Percentiles rank a stretch among this genome's conserved stretches.
Evolutionary conservation across 306 rosid genomes (phyloP).

Genomic region (Prinsepia uniflora): DNA sequence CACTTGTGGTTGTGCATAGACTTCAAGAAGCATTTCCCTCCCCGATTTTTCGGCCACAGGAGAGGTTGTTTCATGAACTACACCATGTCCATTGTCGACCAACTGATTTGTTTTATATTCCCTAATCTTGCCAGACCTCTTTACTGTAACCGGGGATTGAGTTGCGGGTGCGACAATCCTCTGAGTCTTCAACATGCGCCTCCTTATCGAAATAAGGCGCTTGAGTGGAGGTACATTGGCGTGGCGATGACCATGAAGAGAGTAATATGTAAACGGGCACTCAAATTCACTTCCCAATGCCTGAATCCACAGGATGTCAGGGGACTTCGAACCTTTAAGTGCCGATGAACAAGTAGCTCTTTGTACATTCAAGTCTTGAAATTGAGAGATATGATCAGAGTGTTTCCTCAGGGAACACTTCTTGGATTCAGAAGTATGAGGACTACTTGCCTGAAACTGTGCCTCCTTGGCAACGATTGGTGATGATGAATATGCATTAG

Average conservation of each 20-base stretch:
- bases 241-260: conserved; percentile 79
- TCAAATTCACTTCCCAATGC: conserved; percentile 45
- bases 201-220: conserved; percentile 66
- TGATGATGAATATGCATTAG: conserved; percentile 3
- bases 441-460: conserved; percentile 25
- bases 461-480: conserved; percentile 12
- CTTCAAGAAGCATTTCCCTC: conserved; percentile 15
- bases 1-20: conserved; percentile 9
- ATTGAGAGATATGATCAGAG: conserved; percentile 20
- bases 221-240: conserved; percentile 51
- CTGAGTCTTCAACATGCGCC: conserved; percentile 49
- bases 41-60: conserved; percentile 20
- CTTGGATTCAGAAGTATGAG: conserved; percentile 40
- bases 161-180: conserved; percentile 37
- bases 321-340: conserved; percentile 66
- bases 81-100: conserved; percentile 23
- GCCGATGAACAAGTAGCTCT: conserved; percentile 76
- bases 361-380: conserved; percentile 39
- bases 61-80: conserved; percentile 18
- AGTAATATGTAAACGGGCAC: conserved; percentile 75
- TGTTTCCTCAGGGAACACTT: conserved; percentile 27
- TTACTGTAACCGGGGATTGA: conserved; percentile 27
- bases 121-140: conserved; percentile 37
- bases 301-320: conserved; percentile 31
- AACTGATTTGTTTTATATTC: conserved; percentile 36